These are phyloP conservation scores for Neopestalotiopsis rosae DNA, from an alignment of 2,329 filamentous ascomycete species.

Conservation along the genomic window DNA sequence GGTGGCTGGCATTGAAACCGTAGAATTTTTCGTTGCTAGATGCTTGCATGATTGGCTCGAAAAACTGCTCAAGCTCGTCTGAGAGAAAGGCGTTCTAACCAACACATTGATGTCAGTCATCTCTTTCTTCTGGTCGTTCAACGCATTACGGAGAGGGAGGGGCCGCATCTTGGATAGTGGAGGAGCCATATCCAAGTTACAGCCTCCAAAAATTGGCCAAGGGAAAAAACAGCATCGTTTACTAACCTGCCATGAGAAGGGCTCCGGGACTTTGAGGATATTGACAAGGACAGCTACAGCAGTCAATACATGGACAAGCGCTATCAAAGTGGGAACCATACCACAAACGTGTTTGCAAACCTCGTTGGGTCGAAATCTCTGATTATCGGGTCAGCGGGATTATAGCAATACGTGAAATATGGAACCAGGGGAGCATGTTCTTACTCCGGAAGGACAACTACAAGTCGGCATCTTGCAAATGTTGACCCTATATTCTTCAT, in stretches of 20 bases:
- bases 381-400: background rate
- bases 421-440: background rate
- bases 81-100: background rate
- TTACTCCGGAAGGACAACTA: background rate
- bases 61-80: conserved; percentile 1
- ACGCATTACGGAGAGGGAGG: too few relatives aligned
- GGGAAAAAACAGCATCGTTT: too few relatives aligned
- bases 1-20: background rate
- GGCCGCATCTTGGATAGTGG: too few relatives aligned
- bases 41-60: background rate
- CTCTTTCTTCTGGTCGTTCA: too few relatives aligned
- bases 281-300: conserved; percentile 1
- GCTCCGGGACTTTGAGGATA: background rate
- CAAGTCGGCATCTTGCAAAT: background rate
- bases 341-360: background rate
- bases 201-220: too few relatives aligned
- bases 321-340: background rate
- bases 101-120: too few relatives aligned
- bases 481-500: background rate
- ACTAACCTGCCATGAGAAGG: background rate
- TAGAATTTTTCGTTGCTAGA: background rate
- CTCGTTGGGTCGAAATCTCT: background rate
- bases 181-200: too few relatives aligned
- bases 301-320: background rate
- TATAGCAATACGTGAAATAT: background rate